These are phyloP conservation scores for Phanerochaete carnosa DNA, from an alignment of 768 basidiomycete genomes.

Conservation along the genomic window DNA sequence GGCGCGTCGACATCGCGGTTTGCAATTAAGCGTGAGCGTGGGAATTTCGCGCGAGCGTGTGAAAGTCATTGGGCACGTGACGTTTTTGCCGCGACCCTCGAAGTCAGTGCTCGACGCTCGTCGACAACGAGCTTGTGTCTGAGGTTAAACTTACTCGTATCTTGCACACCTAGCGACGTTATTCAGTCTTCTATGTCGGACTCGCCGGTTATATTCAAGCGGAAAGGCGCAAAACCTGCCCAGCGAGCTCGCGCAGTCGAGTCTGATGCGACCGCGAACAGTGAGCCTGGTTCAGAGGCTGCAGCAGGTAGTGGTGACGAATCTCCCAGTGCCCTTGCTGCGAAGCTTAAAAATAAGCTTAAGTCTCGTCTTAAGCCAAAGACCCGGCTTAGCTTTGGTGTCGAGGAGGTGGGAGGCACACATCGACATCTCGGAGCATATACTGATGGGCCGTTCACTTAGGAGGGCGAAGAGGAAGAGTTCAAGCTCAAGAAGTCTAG, in stretches of 20 bases:
- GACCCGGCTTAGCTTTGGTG: conserved; percentile 77
- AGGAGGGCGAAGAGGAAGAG: conserved; percentile 59
- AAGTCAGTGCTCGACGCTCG: background rate
- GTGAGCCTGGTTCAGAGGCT: conserved; percentile 22
- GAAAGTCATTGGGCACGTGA: conserved; percentile 16
- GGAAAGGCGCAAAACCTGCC: conserved; percentile 37
- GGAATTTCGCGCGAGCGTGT: conserved; percentile 18
- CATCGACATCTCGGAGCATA: conserved; percentile 1
- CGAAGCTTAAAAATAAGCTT: conserved; percentile 68
- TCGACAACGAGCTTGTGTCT: background rate
- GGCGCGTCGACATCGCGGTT: conserved; percentile 34
- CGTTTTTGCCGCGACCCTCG: background rate
- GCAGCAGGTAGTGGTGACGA: conserved; percentile 36
- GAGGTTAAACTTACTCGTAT: background rate
- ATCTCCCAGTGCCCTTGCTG: conserved; percentile 57
- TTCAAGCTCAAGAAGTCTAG: conserved; percentile 83
- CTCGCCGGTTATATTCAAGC: conserved; percentile 39
- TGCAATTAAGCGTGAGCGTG: conserved; percentile 12
- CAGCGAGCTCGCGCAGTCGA: conserved; percentile 38
- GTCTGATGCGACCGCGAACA: conserved; percentile 9
- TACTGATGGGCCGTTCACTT: conserved; percentile 25
- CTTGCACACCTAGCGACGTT: background rate
- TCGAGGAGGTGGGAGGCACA: conserved; percentile 49
- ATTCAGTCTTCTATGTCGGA: conserved; percentile 21
- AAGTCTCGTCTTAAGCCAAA: conserved; percentile 62